Evolutionary conservation across 1,284 basidiomycete species (phyloP).

Genomic region (Leccinum pallidistipes): DNA sequence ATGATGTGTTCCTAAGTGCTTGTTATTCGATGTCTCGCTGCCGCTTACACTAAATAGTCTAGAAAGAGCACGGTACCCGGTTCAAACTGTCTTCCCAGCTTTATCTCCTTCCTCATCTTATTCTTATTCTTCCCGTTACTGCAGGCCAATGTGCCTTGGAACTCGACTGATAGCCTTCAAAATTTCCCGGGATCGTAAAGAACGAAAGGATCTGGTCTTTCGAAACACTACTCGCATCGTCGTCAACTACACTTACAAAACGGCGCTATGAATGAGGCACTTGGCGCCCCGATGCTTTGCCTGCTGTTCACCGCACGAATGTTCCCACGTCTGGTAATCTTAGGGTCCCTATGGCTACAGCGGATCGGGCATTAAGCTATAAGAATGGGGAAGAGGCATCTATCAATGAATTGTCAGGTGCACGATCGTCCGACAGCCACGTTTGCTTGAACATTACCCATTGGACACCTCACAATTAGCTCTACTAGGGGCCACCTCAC

Average conservation of each 20-base stretch:
- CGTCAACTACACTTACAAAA: too few relatives aligned
- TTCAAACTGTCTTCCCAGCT: background rate
- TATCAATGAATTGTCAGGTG: conserved; percentile 31
- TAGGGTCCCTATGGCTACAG: too few relatives aligned
- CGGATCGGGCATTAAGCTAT: too few relatives aligned
- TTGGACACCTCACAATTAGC: background rate
- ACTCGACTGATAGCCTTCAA: too few relatives aligned
- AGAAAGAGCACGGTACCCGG: background rate
- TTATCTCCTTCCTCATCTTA: background rate
- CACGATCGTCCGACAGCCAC: conserved; percentile 19
- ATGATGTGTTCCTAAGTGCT: background rate
- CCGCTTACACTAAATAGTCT: background rate
- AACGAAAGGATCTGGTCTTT: too few relatives aligned
- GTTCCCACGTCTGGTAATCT: too few relatives aligned
- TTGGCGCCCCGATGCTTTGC: background rate
- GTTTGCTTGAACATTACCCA: background rate
- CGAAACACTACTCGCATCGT: too few relatives aligned
- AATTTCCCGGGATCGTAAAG: too few relatives aligned
- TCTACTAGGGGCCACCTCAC: too few relatives aligned
- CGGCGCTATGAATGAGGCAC: background rate
- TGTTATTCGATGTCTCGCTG: background rate
- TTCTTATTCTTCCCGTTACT: too few relatives aligned
- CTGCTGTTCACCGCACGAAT: background rate
- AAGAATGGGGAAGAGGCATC: too few relatives aligned
- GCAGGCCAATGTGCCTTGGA: too few relatives aligned